These are phyloP conservation scores for Phaeoacremonium minimum DNA, from an alignment of 2,329 filamentous ascomycete species.

Conservation along the genomic window DNA sequence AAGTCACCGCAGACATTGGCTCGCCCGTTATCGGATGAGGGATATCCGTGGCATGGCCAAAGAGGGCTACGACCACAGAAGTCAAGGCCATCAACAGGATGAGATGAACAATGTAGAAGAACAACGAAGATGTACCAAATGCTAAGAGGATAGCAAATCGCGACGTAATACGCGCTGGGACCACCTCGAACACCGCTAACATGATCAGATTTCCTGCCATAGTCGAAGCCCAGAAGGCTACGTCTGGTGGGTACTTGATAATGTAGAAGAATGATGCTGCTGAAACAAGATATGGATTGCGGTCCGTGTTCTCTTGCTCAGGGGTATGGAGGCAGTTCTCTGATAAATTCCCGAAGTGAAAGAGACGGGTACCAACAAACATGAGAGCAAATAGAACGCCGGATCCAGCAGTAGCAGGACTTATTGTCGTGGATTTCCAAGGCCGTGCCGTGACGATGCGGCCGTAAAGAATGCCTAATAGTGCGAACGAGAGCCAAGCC, in stretches of 20 bases:
- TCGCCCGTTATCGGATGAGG: constrained; percentile 18
- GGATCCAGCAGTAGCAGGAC: constrained; percentile 19
- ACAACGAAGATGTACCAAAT: constrained; percentile 40
- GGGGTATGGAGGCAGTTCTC: constrained; percentile 34
- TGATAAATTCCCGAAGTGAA: constrained; percentile 38
- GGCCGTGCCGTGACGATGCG: constrained; percentile 28
- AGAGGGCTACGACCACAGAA: constrained; percentile 16
- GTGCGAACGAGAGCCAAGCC: constrained; percentile 41
- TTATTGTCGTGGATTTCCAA: constrained; percentile 19
- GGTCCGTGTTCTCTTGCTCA: constrained; percentile 23
- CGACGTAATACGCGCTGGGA: constrained; percentile 23
- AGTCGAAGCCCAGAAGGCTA: constrained; percentile 38
- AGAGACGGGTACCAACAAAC: constrained; percentile 35
- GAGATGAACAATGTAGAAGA: constrained; percentile 39
- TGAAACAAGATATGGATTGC: constrained; percentile 37
- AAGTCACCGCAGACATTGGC: constrained; percentile 26
- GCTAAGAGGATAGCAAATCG: constrained; percentile 30
- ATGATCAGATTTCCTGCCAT: constrained; percentile 32
- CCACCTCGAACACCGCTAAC: constrained; percentile 26
- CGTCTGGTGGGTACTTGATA: constrained; percentile 41
- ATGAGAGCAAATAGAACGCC: constrained; percentile 25
- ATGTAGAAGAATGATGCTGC: constrained; percentile 39
- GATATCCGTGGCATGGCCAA: constrained; percentile 27
- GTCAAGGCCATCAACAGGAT: constrained; percentile 23
- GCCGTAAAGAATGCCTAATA: constrained; percentile 37